A percentile compares a stretch with the other conserved stretches of the same genome.
These are phyloP conservation scores for Sphaerosporella brunnea DNA, from an alignment of 495 filamentous ascomycete species.

Conservation along the genomic window DNA sequence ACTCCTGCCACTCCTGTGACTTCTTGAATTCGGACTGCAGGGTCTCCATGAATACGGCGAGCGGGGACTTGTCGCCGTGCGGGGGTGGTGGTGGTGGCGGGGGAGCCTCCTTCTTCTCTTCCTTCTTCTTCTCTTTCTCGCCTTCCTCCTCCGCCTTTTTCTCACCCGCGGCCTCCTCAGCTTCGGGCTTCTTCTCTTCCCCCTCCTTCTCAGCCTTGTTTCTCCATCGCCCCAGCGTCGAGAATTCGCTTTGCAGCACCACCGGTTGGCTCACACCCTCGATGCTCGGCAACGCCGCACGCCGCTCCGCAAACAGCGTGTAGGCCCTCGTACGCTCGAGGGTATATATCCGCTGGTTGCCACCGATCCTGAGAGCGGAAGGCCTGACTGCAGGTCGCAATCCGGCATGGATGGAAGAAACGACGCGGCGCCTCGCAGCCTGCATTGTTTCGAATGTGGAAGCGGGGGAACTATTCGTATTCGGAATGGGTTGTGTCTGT, in stretches of 20 bases:
- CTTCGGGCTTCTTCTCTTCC: slow-evolving; percentile 29
- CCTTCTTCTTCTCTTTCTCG: slow-evolving; percentile 30
- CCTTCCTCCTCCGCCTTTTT: slow-evolving; percentile 34
- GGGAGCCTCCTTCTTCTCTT: slow-evolving; percentile 53
- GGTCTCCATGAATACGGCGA: slow-evolving; percentile 96
- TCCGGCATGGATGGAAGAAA: neutral
- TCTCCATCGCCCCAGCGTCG: slow-evolving; percentile 30
- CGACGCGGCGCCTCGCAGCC: neutral
- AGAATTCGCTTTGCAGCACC: slow-evolving; percentile 27
- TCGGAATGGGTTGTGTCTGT: neutral
- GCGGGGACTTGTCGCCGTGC: slow-evolving; percentile 92
- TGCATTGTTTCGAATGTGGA: slow-evolving; percentile 1
- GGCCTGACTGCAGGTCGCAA: neutral
- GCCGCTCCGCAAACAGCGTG: neutral
- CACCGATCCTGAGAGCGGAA: slow-evolving; percentile 17
- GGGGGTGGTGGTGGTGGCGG: slow-evolving; percentile 66
- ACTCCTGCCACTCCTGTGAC: slow-evolving; percentile 98
- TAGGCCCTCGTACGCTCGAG: neutral
- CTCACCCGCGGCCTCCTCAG: slow-evolving; percentile 34
- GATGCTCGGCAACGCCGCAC: neutral
- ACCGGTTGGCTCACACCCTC: neutral
- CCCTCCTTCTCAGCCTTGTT: slow-evolving; percentile 26
- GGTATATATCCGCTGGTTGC: slow-evolving; percentile 18
- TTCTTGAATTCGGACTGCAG: slow-evolving; percentile 82
- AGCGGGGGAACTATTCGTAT: neutral